Evolutionary conservation across 2,329 filamentous ascomycete species (phyloP), one percentile per base, ranked within the genome.

Genomic region (Atkinsonella texensis): DNA sequence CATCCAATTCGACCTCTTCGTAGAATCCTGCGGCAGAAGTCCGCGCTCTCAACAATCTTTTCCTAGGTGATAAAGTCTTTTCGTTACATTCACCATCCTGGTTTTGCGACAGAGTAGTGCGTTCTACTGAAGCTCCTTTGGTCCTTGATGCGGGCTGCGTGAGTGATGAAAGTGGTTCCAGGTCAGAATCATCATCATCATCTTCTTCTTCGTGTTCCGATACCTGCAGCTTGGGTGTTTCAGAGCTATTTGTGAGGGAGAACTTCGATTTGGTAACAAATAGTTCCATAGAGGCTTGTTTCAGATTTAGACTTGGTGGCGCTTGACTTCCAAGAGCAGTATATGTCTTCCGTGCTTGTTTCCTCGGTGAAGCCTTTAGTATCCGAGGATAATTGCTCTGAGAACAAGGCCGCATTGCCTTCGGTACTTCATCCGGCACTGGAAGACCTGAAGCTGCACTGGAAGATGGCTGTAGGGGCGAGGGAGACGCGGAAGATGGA

Each of bases 41-140:
- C 42, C 65, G 64, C 12, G 70, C 68, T 38, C 70, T 56, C 53
- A 70, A 63, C 12, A 72, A 54, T 53, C 67, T 73, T 54, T 70
- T 74, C 58, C 59, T 65, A 52, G 52, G 12, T n/a, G 43, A 33
- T 8, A 57, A 56, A 3, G 50, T 10, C 40, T 46, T 32, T 46
- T 46, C 18, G 11, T 31, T 5, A 23, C 28, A 7, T 38, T 28
- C 17, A 13, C 18, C 12, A 2, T 11, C 38, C 40, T 61, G 28
- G 53, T 15, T n/a, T 47, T 23, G 40, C 53, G 23, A n/a, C 13
- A 20, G 4, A 20, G 11, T 23, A 8, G 39, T 35, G 13, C 23
- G 3, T 17, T 49, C 10, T 1, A 18, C 12, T 1, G 28, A 38
- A 18, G 12, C n/a, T 3, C 11, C 18, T 18, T 43, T 42, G 13